Base-by-base conservation (phyloP, 805 yeast genomes). In the Zygosaccharomyces bisporus region DNA sequence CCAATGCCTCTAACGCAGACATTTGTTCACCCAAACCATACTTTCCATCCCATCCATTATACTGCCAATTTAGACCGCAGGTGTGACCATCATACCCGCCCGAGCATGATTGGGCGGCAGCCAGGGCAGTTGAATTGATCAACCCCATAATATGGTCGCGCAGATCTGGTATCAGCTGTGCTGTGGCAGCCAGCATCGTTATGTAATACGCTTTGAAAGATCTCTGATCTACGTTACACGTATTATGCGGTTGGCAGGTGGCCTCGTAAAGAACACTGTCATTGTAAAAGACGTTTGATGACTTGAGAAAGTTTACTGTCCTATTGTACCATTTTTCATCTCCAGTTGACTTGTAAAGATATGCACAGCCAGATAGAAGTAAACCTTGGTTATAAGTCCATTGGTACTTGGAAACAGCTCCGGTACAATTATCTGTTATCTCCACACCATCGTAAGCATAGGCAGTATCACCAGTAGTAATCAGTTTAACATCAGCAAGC, bases 11-110 rank as follows among this genome's bases (percentile, higher is more conserved):
- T 49, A 89, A 67, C 0, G 96, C 96, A 25, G 82, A 69, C 76
- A 86, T 84, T 67, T 91, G 95, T 68, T 91, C 96, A 45, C 97
- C 97, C 27, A 91, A 72, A 2, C 97, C 96, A 56, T 77, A 87
- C 32, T 60, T 58, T 1, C 76, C 80, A 65, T 90, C 97, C 81
- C 84, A 85, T 14, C 78, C 79, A 1, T 71, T 69, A 6, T 63
- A 61, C 3, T 76, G 66, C 98, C 98, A 90, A 58, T 86, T 74
- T 45, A 76, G 58, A 21, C 96, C 97, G 71, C 98, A 91, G 0
- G 97, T 90, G 51, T 80, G 83, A 13, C 87, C 87, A 62, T 90
- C 97, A 4, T 67, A 47, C 56, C 96, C 97, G 52, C 97, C 97
- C 1, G 83, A 71, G 67, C 98, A 90, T 0, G 91, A 77, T 50